Evolutionary conservation across 2,329 filamentous ascomycete genomes (phyloP).

Genomic region (Ciborinia camelliae): DNA sequence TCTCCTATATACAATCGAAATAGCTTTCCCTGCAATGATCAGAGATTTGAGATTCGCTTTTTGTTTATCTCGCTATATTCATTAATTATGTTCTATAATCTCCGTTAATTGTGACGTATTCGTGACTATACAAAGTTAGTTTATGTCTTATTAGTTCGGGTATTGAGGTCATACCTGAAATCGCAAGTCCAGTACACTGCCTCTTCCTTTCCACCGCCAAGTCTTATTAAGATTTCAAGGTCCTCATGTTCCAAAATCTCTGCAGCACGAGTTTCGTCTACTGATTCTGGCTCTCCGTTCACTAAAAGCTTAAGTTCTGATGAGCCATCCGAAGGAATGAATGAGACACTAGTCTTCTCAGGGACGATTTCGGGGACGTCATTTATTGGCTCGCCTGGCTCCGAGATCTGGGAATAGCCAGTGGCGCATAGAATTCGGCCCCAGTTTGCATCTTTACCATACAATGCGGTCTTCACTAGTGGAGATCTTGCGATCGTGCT

Average conservation of each 20-base stretch:
- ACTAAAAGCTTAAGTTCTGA: constrained; percentile 73
- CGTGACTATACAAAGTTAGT: constrained; percentile 42
- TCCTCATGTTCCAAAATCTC: constrained; percentile 77
- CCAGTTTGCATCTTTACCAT: constrained; percentile 98
- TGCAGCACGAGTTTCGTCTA: constrained; percentile 72
- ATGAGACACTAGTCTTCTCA: constrained; percentile 72
- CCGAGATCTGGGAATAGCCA: constrained; percentile 69
- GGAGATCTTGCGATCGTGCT: constrained; percentile 86
- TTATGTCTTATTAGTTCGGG: not conserved
- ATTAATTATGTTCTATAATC: constrained; percentile 58
- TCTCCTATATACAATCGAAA: not conserved
- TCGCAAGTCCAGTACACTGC: constrained; percentile 83
- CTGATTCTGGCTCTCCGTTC: constrained; percentile 73
- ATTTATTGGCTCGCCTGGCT: constrained; percentile 53
- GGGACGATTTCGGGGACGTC: constrained; percentile 64
- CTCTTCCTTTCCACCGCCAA: constrained; percentile 66
- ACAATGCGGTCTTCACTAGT: constrained; percentile 94
- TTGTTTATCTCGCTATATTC: not conserved
- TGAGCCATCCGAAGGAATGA: constrained; percentile 74
- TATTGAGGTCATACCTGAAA: constrained; percentile 63
- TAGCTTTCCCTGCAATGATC: not conserved
- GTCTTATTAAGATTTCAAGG: constrained; percentile 70
- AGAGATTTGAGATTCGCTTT: not conserved
- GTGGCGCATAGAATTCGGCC: constrained; percentile 93
- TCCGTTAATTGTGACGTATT: constrained; percentile 68